Evolutionary conservation across 164 flowering plant genomes (phyloP).

Genomic region (Aristolochia fimbriata): DNA sequence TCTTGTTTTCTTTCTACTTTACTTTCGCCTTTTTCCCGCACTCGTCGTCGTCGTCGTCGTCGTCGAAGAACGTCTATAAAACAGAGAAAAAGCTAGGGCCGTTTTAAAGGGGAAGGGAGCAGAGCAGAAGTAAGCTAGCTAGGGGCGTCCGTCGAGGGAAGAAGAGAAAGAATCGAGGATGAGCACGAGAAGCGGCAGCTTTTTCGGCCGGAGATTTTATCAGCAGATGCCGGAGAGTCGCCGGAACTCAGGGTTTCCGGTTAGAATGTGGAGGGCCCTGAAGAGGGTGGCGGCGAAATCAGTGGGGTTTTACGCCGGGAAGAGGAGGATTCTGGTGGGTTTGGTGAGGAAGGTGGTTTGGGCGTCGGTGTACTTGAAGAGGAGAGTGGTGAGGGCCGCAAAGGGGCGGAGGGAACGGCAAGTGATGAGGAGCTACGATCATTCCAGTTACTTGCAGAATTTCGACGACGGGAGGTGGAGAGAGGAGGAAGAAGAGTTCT

Average conservation of each 20-base stretch:
- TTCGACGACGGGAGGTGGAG: conserved; percentile 7
- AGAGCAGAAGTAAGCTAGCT: no score
- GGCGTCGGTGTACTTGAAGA: not conserved
- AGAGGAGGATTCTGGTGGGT: conserved; percentile 2
- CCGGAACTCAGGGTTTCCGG: not conserved
- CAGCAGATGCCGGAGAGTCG: conserved; percentile 2
- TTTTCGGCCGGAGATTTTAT: conserved; percentile 1
- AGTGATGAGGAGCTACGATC: not conserved
- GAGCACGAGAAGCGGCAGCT: not conserved
- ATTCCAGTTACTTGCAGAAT: conserved; percentile 3
- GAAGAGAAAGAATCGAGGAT: not conserved
- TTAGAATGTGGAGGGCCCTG: not conserved
- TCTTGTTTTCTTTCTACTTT: no score
- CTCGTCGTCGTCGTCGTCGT: no score
- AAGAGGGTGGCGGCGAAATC: conserved; percentile 7
- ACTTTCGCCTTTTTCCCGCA: no score
- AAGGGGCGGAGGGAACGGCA: not conserved
- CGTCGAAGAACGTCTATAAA: no score
- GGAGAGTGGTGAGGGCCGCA: conserved; percentile 1
- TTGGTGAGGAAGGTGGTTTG: conserved; percentile 4
- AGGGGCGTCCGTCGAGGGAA: no score
- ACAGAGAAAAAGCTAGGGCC: no score
- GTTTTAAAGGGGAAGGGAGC: no score
- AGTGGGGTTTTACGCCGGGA: conserved; percentile 1
- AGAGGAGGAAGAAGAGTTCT: conserved; percentile 4